Base-by-base conservation (phyloP, 1,139 yeast species). In the Casaregolazyma suthepensis region DNA sequence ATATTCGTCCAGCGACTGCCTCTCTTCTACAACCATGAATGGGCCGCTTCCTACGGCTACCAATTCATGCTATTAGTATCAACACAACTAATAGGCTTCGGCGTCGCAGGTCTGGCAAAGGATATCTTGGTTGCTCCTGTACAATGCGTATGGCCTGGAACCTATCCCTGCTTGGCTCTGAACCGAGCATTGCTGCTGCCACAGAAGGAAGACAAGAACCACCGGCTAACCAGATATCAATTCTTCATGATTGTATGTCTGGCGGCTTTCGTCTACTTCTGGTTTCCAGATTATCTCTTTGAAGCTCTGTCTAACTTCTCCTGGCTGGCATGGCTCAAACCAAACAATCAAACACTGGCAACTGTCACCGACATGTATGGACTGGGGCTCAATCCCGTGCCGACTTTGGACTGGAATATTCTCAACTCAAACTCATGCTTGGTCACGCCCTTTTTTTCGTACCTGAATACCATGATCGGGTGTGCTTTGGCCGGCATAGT, bases 311-410 rank as follows among this genome's bases (percentile, higher is more conserved):
- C 80, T 1, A 69, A 71, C 18, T 82, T 82, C 68, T 80, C 79
- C 63, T 82, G 87, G 86, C 75, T 79, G 64, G 75, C 82, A 3
- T 83, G 87, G 87, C 80, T 82, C 51, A 69, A 73, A 3, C 86
- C 86, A 15, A 60, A 74, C 43, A 82, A 79, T 63, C 71, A 78
- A 58, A 75, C 75, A 54, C 66, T 83, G 51, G 84, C 82, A 10
- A 70, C 73, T 10, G 70, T 83, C 43, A 79, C 83, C 2, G 88
- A 88, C 3, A 66, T 72, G 18, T 69, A 81, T 43, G 89, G 88
- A 15, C 63, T 81, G 13, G 86, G 86, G 1, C 59, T 81, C 50
- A 80, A 81, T 61, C 87, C 86, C 13, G 60, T 77, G 51, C 66
- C 82, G 0, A 79, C 56, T 50, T 77, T 81, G 61, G 85, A 78